A percentile compares a stretch with the other conserved stretches of the same genome.
These are phyloP conservation scores for Hirsutella rhossiliensis DNA, from an alignment of 2,329 filamentous ascomycete genomes.

Conservation along the genomic window DNA sequence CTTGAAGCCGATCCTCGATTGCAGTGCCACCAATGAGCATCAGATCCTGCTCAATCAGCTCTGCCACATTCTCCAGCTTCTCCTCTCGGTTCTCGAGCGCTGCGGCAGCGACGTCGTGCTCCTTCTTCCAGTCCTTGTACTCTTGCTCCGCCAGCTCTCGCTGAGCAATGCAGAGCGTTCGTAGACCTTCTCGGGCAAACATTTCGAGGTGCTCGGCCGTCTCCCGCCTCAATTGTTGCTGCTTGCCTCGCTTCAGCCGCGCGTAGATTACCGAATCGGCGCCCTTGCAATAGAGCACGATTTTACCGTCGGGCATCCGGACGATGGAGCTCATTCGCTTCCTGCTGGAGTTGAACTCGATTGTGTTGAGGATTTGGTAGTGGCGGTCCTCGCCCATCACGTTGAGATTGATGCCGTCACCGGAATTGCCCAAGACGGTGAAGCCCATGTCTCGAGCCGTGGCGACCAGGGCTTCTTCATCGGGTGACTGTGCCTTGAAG, in stretches of 20 bases:
- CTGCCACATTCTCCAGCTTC: constrained; percentile 80
- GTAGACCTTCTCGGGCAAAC: constrained; percentile 89
- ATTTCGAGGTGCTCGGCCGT: constrained; percentile 94
- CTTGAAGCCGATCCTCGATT: constrained; percentile 93
- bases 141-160: constrained; percentile 69
- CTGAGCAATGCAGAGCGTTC: constrained; percentile 88
- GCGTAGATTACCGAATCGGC: constrained; percentile 97
- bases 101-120: constrained; percentile 78
- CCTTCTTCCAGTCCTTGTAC: constrained; percentile 72
- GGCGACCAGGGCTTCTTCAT: constrained; percentile 87
- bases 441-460: constrained; percentile 94
- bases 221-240: constrained; percentile 66
- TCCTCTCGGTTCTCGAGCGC: constrained; percentile 81
- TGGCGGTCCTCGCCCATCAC: constrained; percentile 74
- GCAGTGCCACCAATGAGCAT: constrained; percentile 85
- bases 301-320: constrained; percentile 81
- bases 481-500: constrained; percentile 95
- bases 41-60: constrained; percentile 82
- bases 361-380: constrained; percentile 82
- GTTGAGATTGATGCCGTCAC: constrained; percentile 75
- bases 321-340: constrained; percentile 98
- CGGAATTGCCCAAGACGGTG: constrained; percentile 70
- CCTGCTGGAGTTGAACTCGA: constrained; percentile 93
- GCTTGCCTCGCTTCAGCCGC: constrained; percentile 72
- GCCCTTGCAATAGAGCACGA: constrained; percentile 91